These are phyloP conservation scores for Ogataea methanolica DNA, from an alignment of 805 yeast species.

Conservation along the genomic window DNA sequence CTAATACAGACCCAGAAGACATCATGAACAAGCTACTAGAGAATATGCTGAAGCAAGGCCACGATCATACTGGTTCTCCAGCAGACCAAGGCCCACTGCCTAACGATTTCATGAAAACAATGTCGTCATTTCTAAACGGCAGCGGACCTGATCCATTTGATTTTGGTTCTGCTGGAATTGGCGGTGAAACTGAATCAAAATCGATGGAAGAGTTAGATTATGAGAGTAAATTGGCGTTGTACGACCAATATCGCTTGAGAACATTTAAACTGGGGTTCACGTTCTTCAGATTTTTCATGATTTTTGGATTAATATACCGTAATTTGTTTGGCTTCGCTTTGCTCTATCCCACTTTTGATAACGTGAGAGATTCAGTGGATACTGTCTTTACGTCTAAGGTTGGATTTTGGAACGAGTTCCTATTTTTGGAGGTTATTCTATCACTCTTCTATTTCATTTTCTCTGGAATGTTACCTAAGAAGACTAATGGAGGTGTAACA, in stretches of 20 bases:
- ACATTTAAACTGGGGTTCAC: constrained; percentile 13
- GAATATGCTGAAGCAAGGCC: constrained; percentile 14
- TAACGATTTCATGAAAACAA: constrained; percentile 27
- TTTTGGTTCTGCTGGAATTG: background rate
- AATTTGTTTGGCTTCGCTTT: constrained; percentile 4
- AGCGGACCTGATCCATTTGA: constrained; percentile 4
- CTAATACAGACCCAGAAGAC: constrained; percentile 8
- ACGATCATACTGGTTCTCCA: constrained; percentile 5
- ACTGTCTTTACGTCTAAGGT: too few species aligned
- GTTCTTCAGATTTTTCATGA: constrained; percentile 11
- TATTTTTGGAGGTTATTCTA: constrained; percentile 17
- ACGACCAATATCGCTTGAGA: constrained; percentile 9
- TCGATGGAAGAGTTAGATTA: constrained; percentile 13
- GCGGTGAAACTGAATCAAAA: background rate
- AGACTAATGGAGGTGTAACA: constrained; percentile 6
- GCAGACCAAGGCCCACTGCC: constrained; percentile 10
- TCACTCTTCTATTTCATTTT: constrained; percentile 10
- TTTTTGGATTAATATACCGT: constrained; percentile 10
- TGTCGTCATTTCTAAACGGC: constrained; percentile 21
- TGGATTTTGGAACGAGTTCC: constrained; percentile 21
- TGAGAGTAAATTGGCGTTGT: constrained; percentile 8
- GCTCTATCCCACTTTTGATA: constrained; percentile 10
- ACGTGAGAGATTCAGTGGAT: constrained; percentile 2
- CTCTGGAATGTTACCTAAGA: background rate
- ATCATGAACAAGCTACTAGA: constrained; percentile 15